Evolutionary conservation across 768 basidiomycete genomes (phyloP).

Genomic region (Paxillus rubicundulus): DNA sequence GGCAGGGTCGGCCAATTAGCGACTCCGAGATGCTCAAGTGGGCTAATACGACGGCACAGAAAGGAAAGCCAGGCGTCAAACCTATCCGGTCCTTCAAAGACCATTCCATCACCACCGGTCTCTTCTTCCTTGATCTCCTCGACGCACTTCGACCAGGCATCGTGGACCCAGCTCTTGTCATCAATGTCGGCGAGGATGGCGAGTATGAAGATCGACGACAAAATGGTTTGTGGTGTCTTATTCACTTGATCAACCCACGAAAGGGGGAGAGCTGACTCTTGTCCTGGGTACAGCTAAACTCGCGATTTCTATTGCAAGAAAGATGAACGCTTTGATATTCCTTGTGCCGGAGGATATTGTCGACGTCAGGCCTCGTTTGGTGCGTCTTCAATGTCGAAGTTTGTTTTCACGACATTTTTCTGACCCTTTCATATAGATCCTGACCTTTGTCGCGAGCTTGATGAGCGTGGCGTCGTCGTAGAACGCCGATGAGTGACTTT

Average conservation of each 20-base stretch:
- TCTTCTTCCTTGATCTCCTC: conserved; percentile 92
- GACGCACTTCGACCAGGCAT: conserved; percentile 92
- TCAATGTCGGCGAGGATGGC: conserved; percentile 55
- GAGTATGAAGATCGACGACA: conserved; percentile 86
- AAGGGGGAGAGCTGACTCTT: not conserved
- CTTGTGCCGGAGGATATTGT: conserved; percentile 97
- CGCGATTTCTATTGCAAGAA: conserved; percentile 97
- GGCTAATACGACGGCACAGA: conserved; percentile 89
- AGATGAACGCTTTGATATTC: conserved; percentile 95
- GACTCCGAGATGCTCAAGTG: conserved; percentile 95
- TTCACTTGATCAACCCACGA: not conserved
- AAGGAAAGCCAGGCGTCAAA: conserved; percentile 53
- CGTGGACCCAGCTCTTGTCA: conserved; percentile 84
- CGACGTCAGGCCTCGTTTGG: conserved; percentile 86
- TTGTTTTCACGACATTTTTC: not conserved
- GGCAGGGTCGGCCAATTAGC: conserved; percentile 77
- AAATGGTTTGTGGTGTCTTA: conserved; percentile 63
- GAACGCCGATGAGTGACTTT: too few species aligned
- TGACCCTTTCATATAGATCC: conserved; percentile 51
- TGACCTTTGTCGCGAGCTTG: conserved; percentile 94
- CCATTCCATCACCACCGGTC: conserved; percentile 77
- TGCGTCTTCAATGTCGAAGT: conserved; percentile 38
- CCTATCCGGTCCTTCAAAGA: conserved; percentile 94
- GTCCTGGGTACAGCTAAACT: conserved; percentile 76
- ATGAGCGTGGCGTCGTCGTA: conserved; percentile 65